These are phyloP conservation scores for Aspergillus sp. DNA, from an alignment of 2,329 filamentous ascomycete species.

Conservation along the genomic window DNA sequence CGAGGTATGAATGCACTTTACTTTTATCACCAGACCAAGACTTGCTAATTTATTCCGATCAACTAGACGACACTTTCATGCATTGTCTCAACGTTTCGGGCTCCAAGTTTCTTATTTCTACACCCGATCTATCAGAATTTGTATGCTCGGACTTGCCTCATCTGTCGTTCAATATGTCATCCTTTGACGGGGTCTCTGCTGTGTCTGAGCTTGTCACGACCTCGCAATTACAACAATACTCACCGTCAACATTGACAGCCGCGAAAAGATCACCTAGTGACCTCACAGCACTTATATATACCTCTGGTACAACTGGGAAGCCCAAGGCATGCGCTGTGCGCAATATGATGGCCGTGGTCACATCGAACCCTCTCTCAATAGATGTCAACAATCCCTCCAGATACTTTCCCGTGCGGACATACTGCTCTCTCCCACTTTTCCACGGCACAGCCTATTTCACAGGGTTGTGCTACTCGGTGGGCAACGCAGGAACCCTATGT, in stretches of 20 bases:
- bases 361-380: slow-evolving; percentile 35
- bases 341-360: slow-evolving; percentile 39
- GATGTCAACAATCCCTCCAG: slow-evolving; percentile 41
- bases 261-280: slow-evolving; percentile 38
- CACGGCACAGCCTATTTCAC: slow-evolving; percentile 51
- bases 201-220: slow-evolving; percentile 26
- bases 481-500: slow-evolving; percentile 44
- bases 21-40: neutral
- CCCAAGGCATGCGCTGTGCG: slow-evolving; percentile 48
- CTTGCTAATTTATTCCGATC: neutral
- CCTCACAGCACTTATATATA: slow-evolving; percentile 45
- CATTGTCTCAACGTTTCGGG: slow-evolving; percentile 47
- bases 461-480: slow-evolving; percentile 43
- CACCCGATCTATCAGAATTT: slow-evolving; percentile 43
- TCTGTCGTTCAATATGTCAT: slow-evolving; percentile 38
- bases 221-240: slow-evolving; percentile 27
- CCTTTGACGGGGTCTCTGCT: slow-evolving; percentile 33
- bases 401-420: slow-evolving; percentile 48
- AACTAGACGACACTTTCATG: slow-evolving; percentile 43
- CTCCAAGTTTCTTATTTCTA: slow-evolving; percentile 44
- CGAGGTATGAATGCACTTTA: slow-evolving; percentile 35
- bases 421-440: slow-evolving; percentile 50
- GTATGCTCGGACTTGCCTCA: slow-evolving; percentile 37
- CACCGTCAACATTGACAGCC: slow-evolving; percentile 22
- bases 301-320: slow-evolving; percentile 50